Base-by-base conservation (phyloP, 768 basidiomycete species). In the Rickenella mellea region DNA sequence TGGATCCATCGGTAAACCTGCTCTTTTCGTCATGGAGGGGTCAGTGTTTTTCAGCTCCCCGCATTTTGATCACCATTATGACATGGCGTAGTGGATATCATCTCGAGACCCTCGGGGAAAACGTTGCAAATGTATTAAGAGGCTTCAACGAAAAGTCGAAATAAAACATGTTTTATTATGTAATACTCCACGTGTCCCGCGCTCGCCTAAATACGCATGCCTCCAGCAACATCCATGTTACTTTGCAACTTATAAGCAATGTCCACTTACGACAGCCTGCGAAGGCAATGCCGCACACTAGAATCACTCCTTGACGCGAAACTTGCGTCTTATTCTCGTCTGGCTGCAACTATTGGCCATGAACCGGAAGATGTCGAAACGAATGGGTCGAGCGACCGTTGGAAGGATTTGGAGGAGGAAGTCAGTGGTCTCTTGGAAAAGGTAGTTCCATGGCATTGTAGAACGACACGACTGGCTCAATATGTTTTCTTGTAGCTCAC, bases 251-350 rank as follows among this genome's bases (percentile, higher is more conserved):
- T n/a, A n/a, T n/a, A n/a, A 36, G 9, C 15, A 33, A 89, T 87
- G 84, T 70, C 81, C 44, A 78, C 68, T 51, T 93, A 92, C 66
- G 94, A 98, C 52, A 76, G 83, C 42, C 71, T 97, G 25, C 86
- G 96, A 54, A 69, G 91, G 41, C 91, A 94, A 61, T 89, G 89
- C 63, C 73, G 93, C 53, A 92, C 92, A 4, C 78, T 97, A 21
- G 94, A 98, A 58, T 89, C 90, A 35, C 73, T 90, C 19, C 85
- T 98, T 48, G 90, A 96, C 56, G 67, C 84, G 25, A 94, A 96
- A 59, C 71, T 99, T 24, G 89, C 89, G 1, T 71, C 88, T 8
- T 98, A 98, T 62, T 78, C 89, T 15, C 86, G 89, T 51, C 69
- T 96, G 30, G 90, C 86, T 6, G 75, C 83, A 4, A 70, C 69